A percentile compares a stretch with the other conserved stretches of the same genome.
These are phyloP conservation scores for Chrysochromulina tobinii DNA, from an alignment of 78 protist species.

Conservation along the genomic window DNA sequence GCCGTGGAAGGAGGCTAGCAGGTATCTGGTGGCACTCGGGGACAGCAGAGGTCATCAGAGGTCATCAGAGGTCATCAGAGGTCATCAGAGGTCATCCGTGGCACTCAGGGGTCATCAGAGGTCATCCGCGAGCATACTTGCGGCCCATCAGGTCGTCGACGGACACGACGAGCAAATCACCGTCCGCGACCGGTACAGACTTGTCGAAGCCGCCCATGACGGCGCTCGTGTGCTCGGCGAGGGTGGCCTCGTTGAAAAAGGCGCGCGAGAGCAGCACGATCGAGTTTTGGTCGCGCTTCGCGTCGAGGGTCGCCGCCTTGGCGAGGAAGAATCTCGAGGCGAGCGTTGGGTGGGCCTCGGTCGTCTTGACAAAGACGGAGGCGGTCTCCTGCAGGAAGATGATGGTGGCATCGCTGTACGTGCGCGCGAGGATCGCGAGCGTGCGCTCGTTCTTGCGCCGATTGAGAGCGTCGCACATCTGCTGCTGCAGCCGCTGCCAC, in stretches of 20 bases:
- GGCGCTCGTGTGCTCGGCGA: neutral
- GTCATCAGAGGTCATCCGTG: too few species aligned
- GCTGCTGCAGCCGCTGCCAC: slow-evolving; percentile 12
- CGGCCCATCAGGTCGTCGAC: neutral
- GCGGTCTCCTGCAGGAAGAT: slow-evolving; percentile 46
- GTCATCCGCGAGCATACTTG: too few species aligned
- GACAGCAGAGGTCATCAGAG: too few species aligned
- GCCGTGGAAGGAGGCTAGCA: slow-evolving; percentile 55
- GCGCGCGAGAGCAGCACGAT: neutral
- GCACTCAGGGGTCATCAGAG: too few species aligned
- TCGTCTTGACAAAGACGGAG: neutral
- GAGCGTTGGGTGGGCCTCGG: neutral
- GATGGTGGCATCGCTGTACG: neutral
- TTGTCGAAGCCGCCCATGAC: neutral
- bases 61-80: too few species aligned
- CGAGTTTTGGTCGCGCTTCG: slow-evolving; percentile 29
- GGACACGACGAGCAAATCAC: neutral
- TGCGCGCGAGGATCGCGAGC: neutral
- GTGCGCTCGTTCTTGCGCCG: neutral
- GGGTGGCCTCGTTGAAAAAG: neutral
- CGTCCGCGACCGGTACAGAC: neutral
- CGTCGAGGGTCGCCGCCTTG: neutral
- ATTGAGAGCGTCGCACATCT: slow-evolving; percentile 38
- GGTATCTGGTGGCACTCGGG: neutral
- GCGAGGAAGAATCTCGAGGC: neutral